phyloP scores from a whole-genome alignment of 148 eudicot genomes.

The Mesembryanthemum crystallinum region DNA sequence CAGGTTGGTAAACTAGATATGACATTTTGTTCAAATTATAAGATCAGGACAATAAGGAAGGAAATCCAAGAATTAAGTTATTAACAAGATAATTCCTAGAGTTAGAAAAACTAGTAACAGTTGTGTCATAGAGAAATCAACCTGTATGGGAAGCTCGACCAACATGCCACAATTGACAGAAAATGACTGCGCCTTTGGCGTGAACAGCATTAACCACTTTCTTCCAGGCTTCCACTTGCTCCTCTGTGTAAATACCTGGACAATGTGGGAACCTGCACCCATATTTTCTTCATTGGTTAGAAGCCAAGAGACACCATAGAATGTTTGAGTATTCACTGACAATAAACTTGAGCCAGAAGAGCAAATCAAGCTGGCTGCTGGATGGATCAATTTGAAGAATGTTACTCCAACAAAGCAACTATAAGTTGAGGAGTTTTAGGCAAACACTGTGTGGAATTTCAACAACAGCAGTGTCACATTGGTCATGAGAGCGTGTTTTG shows the following conservation, averaged over 20 bases:
- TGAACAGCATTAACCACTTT: conserved; percentile 80
- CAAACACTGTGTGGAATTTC: neutral
- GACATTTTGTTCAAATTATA: conserved; percentile 4
- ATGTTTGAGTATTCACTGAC: neutral
- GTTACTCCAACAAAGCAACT: neutral
- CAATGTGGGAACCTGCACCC: conserved; percentile 71
- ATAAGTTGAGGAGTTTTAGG: neutral
- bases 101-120: no score
- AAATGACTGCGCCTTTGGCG: conserved; percentile 68
- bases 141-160: conserved; percentile 95
- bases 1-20: conserved; percentile 76
- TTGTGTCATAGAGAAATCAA: conserved; percentile 13
- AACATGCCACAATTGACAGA: conserved; percentile 96
- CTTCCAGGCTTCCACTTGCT: conserved; percentile 91
- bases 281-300: neutral
- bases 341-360: neutral
- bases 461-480: no score
- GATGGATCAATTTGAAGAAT: neutral
- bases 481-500: no score
- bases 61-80: no score
- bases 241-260: conserved; percentile 80
- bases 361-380: neutral
- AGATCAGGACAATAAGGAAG: neutral
- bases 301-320: neutral
- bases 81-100: neutral